phyloP scores from a whole-genome alignment of 768 basidiomycete species.

The Trametes gibbosa region DNA sequence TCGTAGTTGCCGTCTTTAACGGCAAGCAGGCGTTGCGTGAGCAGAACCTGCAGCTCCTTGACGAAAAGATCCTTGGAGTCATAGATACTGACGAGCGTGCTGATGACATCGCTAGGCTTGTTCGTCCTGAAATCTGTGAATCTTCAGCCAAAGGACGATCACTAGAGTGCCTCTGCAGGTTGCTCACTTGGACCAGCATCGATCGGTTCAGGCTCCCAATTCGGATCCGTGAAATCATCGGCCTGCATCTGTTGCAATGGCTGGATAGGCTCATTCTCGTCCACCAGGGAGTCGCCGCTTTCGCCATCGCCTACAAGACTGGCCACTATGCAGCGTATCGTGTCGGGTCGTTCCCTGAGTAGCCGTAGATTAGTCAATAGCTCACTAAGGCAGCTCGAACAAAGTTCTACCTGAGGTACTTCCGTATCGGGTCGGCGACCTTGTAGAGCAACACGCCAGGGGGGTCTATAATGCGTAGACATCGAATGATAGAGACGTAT shows the following conservation, averaged over 20 bases:
- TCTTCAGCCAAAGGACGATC: too few species aligned
- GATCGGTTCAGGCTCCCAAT: slow-evolving; percentile 95
- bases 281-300: slow-evolving; percentile 75
- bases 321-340: slow-evolving; percentile 90
- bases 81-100: slow-evolving; percentile 95
- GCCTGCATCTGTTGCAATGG: slow-evolving; percentile 71
- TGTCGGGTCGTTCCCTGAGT: slow-evolving; percentile 79
- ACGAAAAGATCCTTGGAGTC: slow-evolving; percentile 96
- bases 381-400: neutral
- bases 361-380: neutral
- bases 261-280: slow-evolving; percentile 79
- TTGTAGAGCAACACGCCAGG: slow-evolving; percentile 91
- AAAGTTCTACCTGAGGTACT: slow-evolving; percentile 72
- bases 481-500: slow-evolving; percentile 92
- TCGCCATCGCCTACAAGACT: slow-evolving; percentile 86
- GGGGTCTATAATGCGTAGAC: slow-evolving; percentile 86
- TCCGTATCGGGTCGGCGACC: slow-evolving; percentile 88
- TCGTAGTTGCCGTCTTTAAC: slow-evolving; percentile 81
- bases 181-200: slow-evolving; percentile 89
- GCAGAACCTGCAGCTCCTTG: slow-evolving; percentile 88
- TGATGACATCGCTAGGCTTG: slow-evolving; percentile 90
- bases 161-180: neutral
- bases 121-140: slow-evolving; percentile 92
- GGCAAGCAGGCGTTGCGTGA: slow-evolving; percentile 82
- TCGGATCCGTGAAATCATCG: slow-evolving; percentile 88